Percentiles rank a stretch among this genome's conserved stretches.
Evolutionary conservation across 164 flowering plant genomes (phyloP).

Genomic region (Liquidambar formosana): DNA sequence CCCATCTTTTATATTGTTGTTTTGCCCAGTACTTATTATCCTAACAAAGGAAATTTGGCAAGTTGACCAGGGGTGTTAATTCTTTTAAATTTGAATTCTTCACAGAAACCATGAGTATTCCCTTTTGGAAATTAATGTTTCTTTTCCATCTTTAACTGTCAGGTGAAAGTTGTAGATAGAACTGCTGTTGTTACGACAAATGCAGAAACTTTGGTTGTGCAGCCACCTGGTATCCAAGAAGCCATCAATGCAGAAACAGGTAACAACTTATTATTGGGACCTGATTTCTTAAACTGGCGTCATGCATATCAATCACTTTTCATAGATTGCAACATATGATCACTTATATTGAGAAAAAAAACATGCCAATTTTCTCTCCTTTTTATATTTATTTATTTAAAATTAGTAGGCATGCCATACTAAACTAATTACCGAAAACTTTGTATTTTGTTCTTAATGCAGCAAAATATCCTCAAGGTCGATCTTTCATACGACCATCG

Average conservation of each 20-base stretch:
- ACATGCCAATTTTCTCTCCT: no score
- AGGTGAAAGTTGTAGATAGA: slow-evolving; percentile 88
- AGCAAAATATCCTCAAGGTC: slow-evolving; percentile 73
- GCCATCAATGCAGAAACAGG: slow-evolving; percentile 76
- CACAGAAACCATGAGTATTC: neutral
- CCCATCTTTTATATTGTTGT: no score
- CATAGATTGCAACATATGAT: neutral
- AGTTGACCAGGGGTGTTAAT: neutral
- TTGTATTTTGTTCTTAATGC: slow-evolving; percentile 17
- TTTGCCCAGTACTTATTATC: no score
- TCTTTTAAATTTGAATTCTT: neutral
- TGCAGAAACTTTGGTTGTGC: slow-evolving; percentile 81
- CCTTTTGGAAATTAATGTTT: neutral
- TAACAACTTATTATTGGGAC: slow-evolving; percentile 21
- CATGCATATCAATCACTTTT: neutral
- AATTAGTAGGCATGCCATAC: neutral
- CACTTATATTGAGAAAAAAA: no score
- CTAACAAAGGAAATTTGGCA: no score
- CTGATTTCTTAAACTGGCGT: neutral
- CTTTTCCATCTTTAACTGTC: slow-evolving; percentile 9
- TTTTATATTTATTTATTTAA: no score
- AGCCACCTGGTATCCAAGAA: slow-evolving; percentile 82
- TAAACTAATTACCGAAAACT: neutral
- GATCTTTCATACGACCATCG: slow-evolving; percentile 88
- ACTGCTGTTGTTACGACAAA: slow-evolving; percentile 71